A percentile compares a stretch with the other conserved stretches of the same genome.
Evolutionary conservation across 2,329 filamentous ascomycete species (phyloP).

Genomic region (Fusarium coffeatum): DNA sequence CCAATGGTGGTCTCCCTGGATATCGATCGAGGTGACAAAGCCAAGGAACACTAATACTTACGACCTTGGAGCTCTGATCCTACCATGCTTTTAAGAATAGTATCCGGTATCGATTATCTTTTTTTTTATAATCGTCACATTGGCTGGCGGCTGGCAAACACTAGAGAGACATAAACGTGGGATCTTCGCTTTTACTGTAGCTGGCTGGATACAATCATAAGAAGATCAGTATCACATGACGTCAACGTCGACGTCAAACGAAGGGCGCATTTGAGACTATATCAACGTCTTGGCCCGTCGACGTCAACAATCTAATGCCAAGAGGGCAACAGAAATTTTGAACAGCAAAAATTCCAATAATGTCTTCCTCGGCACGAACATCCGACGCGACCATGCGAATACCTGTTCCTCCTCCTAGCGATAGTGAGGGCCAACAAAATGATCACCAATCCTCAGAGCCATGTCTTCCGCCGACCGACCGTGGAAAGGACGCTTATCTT

Average conservation of each 20-base stretch:
- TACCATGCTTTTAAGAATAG: no score
- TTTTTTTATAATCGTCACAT: no score
- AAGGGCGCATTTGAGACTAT: constrained; percentile 9
- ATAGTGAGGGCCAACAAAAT: neutral
- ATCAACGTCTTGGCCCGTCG: neutral
- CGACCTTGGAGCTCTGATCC: no score
- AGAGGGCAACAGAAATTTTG: no score
- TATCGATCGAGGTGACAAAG: no score
- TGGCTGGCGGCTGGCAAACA: no score
- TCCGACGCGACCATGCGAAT: neutral
- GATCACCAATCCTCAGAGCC: neutral
- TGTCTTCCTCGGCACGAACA: neutral
- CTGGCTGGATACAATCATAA: no score
- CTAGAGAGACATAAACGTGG: no score
- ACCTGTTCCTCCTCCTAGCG: neutral
- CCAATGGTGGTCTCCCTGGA: no score
- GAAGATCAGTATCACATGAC: constrained; percentile 7
- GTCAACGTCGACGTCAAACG: constrained; percentile 17
- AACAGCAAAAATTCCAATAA: neutral
- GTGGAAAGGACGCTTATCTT: constrained; percentile 45
- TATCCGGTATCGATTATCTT: no score
- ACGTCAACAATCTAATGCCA: neutral
- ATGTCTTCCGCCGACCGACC: constrained; percentile 46
- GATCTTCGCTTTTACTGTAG: neutral
- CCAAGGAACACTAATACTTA: no score